Percentiles rank a stretch among this genome's conserved stretches.
Evolutionary conservation across 768 basidiomycete species (phyloP).

Genomic region (Lyophyllum atratum): DNA sequence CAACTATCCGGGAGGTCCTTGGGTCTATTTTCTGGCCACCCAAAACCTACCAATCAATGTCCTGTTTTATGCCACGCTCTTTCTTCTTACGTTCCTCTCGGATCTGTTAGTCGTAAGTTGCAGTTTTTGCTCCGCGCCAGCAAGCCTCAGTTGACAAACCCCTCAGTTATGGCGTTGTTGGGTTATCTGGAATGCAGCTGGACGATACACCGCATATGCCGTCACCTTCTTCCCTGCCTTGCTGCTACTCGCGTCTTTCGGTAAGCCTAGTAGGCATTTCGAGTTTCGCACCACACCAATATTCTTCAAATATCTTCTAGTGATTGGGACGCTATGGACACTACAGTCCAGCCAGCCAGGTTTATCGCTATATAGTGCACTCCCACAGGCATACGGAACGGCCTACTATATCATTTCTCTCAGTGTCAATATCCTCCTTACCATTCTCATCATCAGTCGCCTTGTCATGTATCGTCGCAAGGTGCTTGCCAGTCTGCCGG

Average conservation of each 20-base stretch:
- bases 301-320: slow-evolving; percentile 13
- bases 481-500: slow-evolving; percentile 26
- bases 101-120: slow-evolving; percentile 36
- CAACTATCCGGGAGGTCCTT: slow-evolving; percentile 44
- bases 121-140: not conserved
- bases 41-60: slow-evolving; percentile 43
- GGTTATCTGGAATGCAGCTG: slow-evolving; percentile 38
- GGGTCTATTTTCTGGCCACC: slow-evolving; percentile 43
- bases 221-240: slow-evolving; percentile 30
- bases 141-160: not conserved
- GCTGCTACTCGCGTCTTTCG: slow-evolving; percentile 29
- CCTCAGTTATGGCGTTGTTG: slow-evolving; percentile 41
- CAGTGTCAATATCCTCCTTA: slow-evolving; percentile 31
- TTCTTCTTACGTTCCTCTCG: slow-evolving; percentile 42
- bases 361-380: slow-evolving; percentile 28
- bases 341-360: slow-evolving; percentile 32
- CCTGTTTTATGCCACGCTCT: slow-evolving; percentile 43
- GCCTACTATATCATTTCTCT: slow-evolving; percentile 33
- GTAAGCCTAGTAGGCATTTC: not conserved
- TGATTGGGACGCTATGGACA: slow-evolving; percentile 35
- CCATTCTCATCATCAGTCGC: slow-evolving; percentile 30
- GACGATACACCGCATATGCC: slow-evolving; percentile 22
- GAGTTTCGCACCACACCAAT: not conserved
- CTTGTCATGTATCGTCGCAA: slow-evolving; percentile 29
- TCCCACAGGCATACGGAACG: slow-evolving; percentile 27